These are phyloP conservation scores for Myxozyma kluyveri DNA, from an alignment of 805 yeast species.

Conservation along the genomic window DNA sequence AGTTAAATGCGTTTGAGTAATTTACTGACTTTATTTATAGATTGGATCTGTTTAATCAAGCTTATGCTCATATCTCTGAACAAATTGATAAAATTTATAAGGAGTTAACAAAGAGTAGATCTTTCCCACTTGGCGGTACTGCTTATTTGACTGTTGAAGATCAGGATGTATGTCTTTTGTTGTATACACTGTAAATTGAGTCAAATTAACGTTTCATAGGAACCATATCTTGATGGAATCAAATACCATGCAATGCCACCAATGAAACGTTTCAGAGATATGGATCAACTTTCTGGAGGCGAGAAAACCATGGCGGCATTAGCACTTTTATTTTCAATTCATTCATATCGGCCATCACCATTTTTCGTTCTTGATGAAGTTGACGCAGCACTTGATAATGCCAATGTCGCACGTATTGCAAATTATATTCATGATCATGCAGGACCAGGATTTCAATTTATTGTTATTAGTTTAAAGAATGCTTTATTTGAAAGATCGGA, in stretches of 20 bases:
- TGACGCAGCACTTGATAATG: constrained; percentile 94
- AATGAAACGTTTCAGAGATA: constrained; percentile 84
- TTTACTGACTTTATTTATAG: constrained; percentile 8
- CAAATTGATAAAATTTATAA: constrained; percentile 76
- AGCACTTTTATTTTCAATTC: constrained; percentile 86
- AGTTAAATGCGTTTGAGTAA: background rate
- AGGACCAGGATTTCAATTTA: constrained; percentile 79
- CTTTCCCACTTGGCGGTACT: constrained; percentile 85
- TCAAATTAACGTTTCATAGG: constrained; percentile 36
- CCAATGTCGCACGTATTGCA: constrained; percentile 85
- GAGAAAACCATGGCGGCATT: constrained; percentile 96
- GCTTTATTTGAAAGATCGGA: constrained; percentile 84
- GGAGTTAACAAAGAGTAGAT: constrained; percentile 71
- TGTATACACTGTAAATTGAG: no score
- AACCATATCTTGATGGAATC: constrained; percentile 79
- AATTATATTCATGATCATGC: constrained; percentile 73
- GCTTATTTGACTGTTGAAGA: constrained; percentile 85
- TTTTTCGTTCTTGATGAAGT: constrained; percentile 95
- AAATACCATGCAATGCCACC: constrained; percentile 96
- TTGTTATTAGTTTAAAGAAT: constrained; percentile 87
- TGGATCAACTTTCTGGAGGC: constrained; percentile 92
- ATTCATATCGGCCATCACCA: constrained; percentile 88
- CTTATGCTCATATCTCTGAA: constrained; percentile 71
- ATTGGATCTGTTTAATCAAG: constrained; percentile 58
- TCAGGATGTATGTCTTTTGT: constrained; percentile 49